Conservation (phyloP, 129 eudicot species). For the Flaveria brownii region DNA sequence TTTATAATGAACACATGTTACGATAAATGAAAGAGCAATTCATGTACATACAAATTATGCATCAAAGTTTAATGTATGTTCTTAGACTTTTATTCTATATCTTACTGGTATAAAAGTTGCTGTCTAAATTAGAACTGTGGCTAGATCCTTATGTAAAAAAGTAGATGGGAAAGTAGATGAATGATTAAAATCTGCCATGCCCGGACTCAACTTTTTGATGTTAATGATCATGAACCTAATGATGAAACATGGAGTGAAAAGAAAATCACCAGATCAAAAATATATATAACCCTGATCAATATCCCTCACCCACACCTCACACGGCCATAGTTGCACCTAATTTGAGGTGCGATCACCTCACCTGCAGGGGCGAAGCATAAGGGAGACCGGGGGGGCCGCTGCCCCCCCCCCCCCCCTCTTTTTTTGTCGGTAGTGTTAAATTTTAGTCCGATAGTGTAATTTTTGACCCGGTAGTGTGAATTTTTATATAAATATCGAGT, state of each 20-base stretch:
- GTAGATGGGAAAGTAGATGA: neutral
- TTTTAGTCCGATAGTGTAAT: too few species aligned
- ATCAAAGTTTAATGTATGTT: neutral
- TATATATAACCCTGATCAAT: neutral
- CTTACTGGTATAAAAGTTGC: slow-evolving; percentile 3
- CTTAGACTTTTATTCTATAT: neutral
- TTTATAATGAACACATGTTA: neutral
- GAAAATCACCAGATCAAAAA: too few species aligned
- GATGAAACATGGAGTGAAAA: too few species aligned
- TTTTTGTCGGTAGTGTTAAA: too few species aligned
- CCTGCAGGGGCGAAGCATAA: too few species aligned
- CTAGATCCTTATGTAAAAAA: neutral
- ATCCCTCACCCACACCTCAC: neutral
- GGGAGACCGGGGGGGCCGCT: too few species aligned
- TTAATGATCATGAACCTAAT: neutral
- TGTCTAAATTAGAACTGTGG: neutral
- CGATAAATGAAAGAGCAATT: neutral
- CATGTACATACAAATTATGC: neutral
- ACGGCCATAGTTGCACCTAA: too few species aligned
- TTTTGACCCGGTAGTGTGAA: too few species aligned
- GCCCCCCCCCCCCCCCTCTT: too few species aligned
- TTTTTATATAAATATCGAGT: too few species aligned
- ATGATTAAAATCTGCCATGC: neutral
- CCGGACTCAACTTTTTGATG: neutral
- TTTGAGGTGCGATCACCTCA: neutral